Base-by-base conservation (phyloP, 2,329 filamentous ascomycete genomes). In the Rutstroemia sp. region DNA sequence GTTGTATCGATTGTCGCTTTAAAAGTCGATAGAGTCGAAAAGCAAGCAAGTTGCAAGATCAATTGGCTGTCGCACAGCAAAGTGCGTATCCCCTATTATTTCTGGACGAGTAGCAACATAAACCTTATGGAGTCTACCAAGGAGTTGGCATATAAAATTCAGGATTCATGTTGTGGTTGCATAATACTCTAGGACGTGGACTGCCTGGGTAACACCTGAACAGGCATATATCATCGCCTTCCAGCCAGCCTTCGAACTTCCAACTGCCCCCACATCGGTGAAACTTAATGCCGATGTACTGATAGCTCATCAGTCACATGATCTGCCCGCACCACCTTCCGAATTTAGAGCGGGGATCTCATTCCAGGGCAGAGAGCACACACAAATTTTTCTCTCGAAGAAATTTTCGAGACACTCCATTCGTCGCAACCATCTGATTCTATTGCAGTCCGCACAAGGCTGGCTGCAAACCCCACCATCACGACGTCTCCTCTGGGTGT, bases 401-500 rank as follows among this genome's bases (percentile, higher is more conserved):
- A 21, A 21, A 21, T 23, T 46, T 46, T 23, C 42, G 12, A 21
- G n/a, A 7, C 8, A 19, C 19, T 45, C 42, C n/a, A 45, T 45
- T 45, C 42, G 42, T 45, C 42, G 19, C 19, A 19, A 12, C 12
- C 2, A 14, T 46, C 19, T 25, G n/a, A 39, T 27, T 21, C 48
- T 19, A 19, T 48, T 38, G 53, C 38, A 48, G 53, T 55, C 53
- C 63, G 61, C 63, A 62, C 58, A 65, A 58, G 54, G 54, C 47
- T 51, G 54, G 21, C 53, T 56, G 53, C 48, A 56, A 34, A 42
- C 60, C 52, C 63, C 56, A 61, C 60, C 56, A 57, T 54, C 62
- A 59, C 60, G 63, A 68, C 65, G 60, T 63, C 65, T 58, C 53
- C 60, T 60, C 67, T 64, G 61, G 60, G 59, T 62, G 59, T 65